phyloP scores from a whole-genome alignment of 257 asterid genomes.

The Gynochthodes officinalis region DNA sequence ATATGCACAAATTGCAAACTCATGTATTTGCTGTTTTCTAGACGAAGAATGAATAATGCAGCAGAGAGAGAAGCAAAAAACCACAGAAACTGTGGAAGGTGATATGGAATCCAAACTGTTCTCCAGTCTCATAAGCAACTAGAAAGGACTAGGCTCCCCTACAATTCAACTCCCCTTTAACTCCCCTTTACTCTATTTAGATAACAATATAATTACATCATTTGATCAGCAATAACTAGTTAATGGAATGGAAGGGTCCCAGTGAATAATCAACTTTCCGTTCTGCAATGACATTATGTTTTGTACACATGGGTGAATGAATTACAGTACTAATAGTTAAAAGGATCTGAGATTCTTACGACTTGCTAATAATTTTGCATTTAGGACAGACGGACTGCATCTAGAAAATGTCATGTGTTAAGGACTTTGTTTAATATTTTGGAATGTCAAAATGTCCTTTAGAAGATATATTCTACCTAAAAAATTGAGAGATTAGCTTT shows the following conservation, averaged over 20 bases:
- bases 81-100: slow-evolving; percentile 12
- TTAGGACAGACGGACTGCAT: not conserved
- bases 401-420: not conserved
- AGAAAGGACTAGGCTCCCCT: slow-evolving; percentile 18
- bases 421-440: slow-evolving; percentile 7
- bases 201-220: slow-evolving; percentile 13
- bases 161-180: not conserved
- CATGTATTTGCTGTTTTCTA: not conserved
- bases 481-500: slow-evolving; percentile 23
- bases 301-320: not conserved
- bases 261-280: slow-evolving; percentile 12
- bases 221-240: slow-evolving; percentile 7
- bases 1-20: slow-evolving; percentile 5
- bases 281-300: slow-evolving; percentile 1
- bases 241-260: slow-evolving; percentile 15
- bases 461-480: not conserved
- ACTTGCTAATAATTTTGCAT: not conserved
- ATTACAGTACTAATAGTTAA: not conserved
- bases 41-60: not conserved
- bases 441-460: slow-evolving; percentile 10
- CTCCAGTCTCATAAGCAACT: slow-evolving; percentile 17
- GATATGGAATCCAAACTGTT: slow-evolving; percentile 23
- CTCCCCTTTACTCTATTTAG: slow-evolving; percentile 5
- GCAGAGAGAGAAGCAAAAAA: not conserved
- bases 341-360: too few relatives aligned